These are phyloP conservation scores for Arthrobotrys pseudoclavata DNA, from an alignment of 2,329 filamentous ascomycete genomes.

Conservation along the genomic window DNA sequence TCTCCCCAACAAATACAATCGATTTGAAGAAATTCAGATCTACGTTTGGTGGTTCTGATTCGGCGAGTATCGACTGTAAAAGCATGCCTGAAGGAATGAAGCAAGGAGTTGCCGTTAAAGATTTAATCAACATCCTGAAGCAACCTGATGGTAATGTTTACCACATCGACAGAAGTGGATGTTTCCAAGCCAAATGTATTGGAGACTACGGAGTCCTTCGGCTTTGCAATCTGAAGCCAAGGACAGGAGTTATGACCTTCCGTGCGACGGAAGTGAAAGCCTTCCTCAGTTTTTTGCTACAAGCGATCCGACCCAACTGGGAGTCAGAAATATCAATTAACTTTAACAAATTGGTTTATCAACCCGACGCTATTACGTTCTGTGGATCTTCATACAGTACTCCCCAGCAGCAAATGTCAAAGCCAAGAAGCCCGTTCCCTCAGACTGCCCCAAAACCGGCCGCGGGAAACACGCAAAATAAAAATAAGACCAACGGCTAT, in stretches of 20 bases:
- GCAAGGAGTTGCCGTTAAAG: conserved; percentile 10
- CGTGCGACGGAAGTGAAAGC: background rate
- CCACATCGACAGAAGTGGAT: conserved; percentile 38
- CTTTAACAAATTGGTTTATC: background rate
- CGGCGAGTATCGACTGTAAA: background rate
- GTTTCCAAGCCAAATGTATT: conserved; percentile 36
- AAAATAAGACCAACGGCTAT: background rate
- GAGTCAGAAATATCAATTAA: conserved; percentile 7
- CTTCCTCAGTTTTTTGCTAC: background rate
- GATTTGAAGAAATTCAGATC: background rate
- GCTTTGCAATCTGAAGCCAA: conserved; percentile 39
- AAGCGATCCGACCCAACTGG: conserved; percentile 26
- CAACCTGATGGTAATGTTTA: background rate
- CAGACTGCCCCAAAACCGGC: background rate
- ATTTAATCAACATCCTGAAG: conserved; percentile 16
- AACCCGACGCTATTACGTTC: background rate
- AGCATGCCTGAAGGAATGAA: background rate
- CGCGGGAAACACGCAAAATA: background rate
- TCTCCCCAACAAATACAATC: background rate
- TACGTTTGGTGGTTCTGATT: background rate
- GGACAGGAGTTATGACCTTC: conserved; percentile 1
- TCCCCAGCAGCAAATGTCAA: background rate
- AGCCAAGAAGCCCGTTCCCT: background rate
- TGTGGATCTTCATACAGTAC: background rate
- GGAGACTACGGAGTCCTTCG: conserved; percentile 32